phyloP scores from a whole-genome alignment of 2,329 filamentous ascomycete species.

The Claviceps fusiformis region DNA sequence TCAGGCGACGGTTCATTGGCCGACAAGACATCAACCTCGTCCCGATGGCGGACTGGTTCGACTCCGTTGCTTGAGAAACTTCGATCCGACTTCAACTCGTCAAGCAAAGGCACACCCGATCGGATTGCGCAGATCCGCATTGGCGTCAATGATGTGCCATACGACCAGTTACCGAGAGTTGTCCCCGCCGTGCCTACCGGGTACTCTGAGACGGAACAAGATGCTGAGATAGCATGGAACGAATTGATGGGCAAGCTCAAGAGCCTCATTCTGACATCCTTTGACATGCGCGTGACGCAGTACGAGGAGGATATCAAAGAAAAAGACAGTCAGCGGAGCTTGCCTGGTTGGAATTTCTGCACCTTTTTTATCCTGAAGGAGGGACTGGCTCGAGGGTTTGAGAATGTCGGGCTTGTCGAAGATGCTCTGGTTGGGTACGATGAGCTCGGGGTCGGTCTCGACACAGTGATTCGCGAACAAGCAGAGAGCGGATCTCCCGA shows the following conservation, averaged over 20 bases:
- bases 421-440: conserved; percentile 93
- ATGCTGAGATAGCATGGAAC: conserved; percentile 68
- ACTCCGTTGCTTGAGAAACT: conserved; percentile 82
- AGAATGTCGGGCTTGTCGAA: conserved; percentile 89
- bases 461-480: conserved; percentile 68
- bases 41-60: conserved; percentile 66
- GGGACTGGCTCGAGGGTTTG: conserved; percentile 82
- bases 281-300: conserved; percentile 78
- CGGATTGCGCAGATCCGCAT: conserved; percentile 78
- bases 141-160: conserved; percentile 53
- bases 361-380: conserved; percentile 98
- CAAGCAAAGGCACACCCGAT: conserved; percentile 56
- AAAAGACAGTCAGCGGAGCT: conserved; percentile 69
- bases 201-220: conserved; percentile 58
- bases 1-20: conserved; percentile 36
- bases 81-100: conserved; percentile 74
- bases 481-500: conserved; percentile 41
- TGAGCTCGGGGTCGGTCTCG: conserved; percentile 77
- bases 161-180: conserved; percentile 48
- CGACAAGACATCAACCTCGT: conserved; percentile 54
- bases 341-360: conserved; percentile 98
- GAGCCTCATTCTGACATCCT: conserved; percentile 71
- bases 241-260: conserved; percentile 82
- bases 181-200: conserved; percentile 49
- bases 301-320: conserved; percentile 97